A percentile compares a stretch with the other conserved stretches of the same genome.
These are phyloP conservation scores for Malania oleifera DNA, from an alignment of 164 flowering plant species.

Conservation along the genomic window DNA sequence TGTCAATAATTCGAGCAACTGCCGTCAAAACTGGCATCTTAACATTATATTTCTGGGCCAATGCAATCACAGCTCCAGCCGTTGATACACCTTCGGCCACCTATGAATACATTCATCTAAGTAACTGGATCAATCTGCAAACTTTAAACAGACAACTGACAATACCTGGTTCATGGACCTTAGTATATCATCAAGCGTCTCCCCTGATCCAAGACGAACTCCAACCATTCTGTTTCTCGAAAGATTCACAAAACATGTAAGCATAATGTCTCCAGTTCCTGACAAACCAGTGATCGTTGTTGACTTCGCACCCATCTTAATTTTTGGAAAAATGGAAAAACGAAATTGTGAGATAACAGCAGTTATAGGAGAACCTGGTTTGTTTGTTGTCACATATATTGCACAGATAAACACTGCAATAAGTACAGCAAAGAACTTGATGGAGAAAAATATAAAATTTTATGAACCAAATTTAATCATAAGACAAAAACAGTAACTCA, in stretches of 20 bases:
- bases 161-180: slow-evolving; percentile 87
- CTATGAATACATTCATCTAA: slow-evolving; percentile 22
- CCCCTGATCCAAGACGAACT: slow-evolving; percentile 93
- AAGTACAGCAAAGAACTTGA: too few species aligned
- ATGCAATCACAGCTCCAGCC: slow-evolving; percentile 93
- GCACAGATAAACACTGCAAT: too few species aligned
- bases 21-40: slow-evolving; percentile 96
- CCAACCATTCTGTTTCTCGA: slow-evolving; percentile 96
- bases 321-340: not conserved
- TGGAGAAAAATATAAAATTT: too few species aligned
- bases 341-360: slow-evolving; percentile 5
- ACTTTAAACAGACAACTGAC: not conserved
- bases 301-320: slow-evolving; percentile 96
- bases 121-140: slow-evolving; percentile 4
- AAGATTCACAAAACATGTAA: slow-evolving; percentile 87
- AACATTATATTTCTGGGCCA: slow-evolving; percentile 93
- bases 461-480: not conserved
- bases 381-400: too few species aligned
- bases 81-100: slow-evolving; percentile 98
- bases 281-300: slow-evolving; percentile 88
- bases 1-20: slow-evolving; percentile 91
- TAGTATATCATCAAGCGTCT: slow-evolving; percentile 79
- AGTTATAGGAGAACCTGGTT: not conserved
- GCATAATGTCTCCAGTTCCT: slow-evolving; percentile 98
- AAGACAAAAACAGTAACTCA: not conserved